Evolutionary conservation across 2,329 filamentous ascomycete genomes (phyloP).

Genomic region (Apiospora koreana): DNA sequence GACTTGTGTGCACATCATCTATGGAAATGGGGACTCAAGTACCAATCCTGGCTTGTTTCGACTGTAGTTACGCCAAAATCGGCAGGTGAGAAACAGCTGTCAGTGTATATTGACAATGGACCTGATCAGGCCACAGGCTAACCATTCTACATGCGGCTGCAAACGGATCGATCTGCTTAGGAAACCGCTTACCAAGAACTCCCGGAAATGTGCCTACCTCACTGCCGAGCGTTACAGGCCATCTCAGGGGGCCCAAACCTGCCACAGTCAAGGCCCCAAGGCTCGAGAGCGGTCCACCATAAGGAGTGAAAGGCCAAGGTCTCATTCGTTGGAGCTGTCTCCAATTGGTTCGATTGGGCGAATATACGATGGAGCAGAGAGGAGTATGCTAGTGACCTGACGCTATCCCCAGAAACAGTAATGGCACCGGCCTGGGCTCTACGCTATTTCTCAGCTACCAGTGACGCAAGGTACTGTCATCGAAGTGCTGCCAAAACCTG

Average conservation of each 20-base stretch:
- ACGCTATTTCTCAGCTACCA: background rate
- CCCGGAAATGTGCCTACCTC: background rate
- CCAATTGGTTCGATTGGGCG: background rate
- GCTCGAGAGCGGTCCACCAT: background rate
- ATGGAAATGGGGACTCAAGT: background rate
- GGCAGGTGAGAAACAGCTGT: background rate
- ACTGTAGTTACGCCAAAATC: background rate
- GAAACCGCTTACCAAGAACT: background rate
- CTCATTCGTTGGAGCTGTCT: background rate
- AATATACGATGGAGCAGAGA: background rate
- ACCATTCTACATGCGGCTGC: background rate
- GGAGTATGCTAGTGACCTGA: background rate
- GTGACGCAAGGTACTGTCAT: background rate
- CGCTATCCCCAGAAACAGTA: background rate
- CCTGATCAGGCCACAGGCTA: background rate
- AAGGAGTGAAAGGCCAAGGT: background rate
- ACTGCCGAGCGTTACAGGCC: conserved; percentile 5
- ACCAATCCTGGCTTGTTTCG: background rate
- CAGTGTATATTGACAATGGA: background rate
- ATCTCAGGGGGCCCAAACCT: background rate
- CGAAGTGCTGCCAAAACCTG: background rate
- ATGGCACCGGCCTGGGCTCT: background rate
- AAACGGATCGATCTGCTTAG: background rate
- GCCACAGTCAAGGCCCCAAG: background rate
- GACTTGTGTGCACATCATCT: background rate